Conservation (phyloP, 306 rosid species). For the Inga oerstediana region DNA sequence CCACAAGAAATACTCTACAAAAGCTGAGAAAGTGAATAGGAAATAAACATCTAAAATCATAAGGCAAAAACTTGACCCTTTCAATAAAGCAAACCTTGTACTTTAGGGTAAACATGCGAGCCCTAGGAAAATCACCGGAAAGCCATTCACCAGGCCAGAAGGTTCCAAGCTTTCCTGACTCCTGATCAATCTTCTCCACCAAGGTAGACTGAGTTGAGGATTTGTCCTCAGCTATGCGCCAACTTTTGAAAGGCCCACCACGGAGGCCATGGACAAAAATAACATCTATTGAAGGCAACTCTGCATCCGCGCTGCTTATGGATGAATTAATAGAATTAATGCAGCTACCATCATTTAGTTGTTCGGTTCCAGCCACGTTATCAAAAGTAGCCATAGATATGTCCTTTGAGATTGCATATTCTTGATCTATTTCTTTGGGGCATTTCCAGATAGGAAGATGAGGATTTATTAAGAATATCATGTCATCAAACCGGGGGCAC, state of each 20-base stretch:
- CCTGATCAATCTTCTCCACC: slow-evolving; percentile 97
- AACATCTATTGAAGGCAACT: slow-evolving; percentile 68
- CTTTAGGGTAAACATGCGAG: slow-evolving; percentile 84
- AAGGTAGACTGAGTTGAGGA: slow-evolving; percentile 81
- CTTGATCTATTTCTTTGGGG: slow-evolving; percentile 45
- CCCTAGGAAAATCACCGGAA: slow-evolving; percentile 79
- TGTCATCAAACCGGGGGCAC: slow-evolving; percentile 80
- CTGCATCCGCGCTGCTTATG: slow-evolving; percentile 31
- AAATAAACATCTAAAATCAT: slow-evolving; percentile 28
- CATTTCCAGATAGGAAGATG: slow-evolving; percentile 87
- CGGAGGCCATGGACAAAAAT: slow-evolving; percentile 95
- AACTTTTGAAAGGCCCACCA: slow-evolving; percentile 89
- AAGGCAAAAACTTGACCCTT: slow-evolving; percentile 31
- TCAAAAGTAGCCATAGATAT: slow-evolving; percentile 36
- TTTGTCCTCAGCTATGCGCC: slow-evolving; percentile 97
- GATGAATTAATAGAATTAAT: slow-evolving; percentile 46
- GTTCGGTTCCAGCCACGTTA: slow-evolving; percentile 37
- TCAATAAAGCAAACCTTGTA: slow-evolving; percentile 71
- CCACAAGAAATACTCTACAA: slow-evolving; percentile 22
- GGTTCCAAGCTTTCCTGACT: slow-evolving; percentile 93
- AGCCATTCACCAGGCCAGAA: slow-evolving; percentile 99
- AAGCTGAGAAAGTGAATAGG: slow-evolving; percentile 13
- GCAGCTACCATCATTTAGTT: slow-evolving; percentile 38
- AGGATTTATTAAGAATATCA: slow-evolving; percentile 82
- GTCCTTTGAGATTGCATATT: slow-evolving; percentile 37